Percentiles rank a stretch among this genome's conserved stretches.
Evolutionary conservation across 805 yeast species (phyloP).

Genomic region (Candida peoriensis): DNA sequence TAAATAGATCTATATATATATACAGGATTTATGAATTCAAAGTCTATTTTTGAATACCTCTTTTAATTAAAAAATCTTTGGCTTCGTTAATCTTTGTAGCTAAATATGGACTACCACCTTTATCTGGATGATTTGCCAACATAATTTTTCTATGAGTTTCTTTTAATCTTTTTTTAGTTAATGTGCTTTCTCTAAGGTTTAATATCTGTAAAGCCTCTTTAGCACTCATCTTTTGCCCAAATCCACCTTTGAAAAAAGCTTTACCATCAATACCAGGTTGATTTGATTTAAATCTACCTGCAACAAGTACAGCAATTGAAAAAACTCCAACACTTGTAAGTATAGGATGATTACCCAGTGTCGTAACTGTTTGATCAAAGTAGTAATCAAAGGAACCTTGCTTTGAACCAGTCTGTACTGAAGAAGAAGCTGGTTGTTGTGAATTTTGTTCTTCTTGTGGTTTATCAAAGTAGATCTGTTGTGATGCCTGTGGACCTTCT

Average conservation of each 20-base stretch:
- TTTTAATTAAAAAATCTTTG: slow-evolving; percentile 68
- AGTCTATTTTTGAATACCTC: slow-evolving; percentile 23
- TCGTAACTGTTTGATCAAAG: slow-evolving; percentile 53
- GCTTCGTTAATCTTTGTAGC: slow-evolving; percentile 95
- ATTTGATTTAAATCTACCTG: slow-evolving; percentile 57
- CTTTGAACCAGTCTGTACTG: too few species aligned
- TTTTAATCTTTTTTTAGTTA: slow-evolving; percentile 60
- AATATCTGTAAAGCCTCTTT: slow-evolving; percentile 85
- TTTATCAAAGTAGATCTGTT: slow-evolving; percentile 17
- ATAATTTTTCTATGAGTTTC: slow-evolving; percentile 79
- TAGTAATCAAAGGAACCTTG: slow-evolving; percentile 47
- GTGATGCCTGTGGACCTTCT: slow-evolving; percentile 29
- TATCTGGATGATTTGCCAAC: slow-evolving; percentile 91
- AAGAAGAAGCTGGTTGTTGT: slow-evolving; percentile 20
- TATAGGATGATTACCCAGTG: slow-evolving; percentile 74
- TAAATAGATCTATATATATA: slow-evolving; percentile 24
- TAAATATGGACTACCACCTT: slow-evolving; percentile 84
- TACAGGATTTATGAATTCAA: neutral
- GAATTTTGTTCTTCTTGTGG: slow-evolving; percentile 15
- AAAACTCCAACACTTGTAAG: slow-evolving; percentile 66
- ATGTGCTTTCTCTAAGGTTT: slow-evolving; percentile 62
- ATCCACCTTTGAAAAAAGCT: slow-evolving; percentile 75
- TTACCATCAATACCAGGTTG: slow-evolving; percentile 38
- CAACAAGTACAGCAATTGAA: slow-evolving; percentile 55
- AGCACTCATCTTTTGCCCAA: slow-evolving; percentile 85